Evolutionary conservation across 2,329 filamentous ascomycete species (phyloP), one percentile per base, ranked within the genome.

Genomic region (Curvularia sp.): DNA sequence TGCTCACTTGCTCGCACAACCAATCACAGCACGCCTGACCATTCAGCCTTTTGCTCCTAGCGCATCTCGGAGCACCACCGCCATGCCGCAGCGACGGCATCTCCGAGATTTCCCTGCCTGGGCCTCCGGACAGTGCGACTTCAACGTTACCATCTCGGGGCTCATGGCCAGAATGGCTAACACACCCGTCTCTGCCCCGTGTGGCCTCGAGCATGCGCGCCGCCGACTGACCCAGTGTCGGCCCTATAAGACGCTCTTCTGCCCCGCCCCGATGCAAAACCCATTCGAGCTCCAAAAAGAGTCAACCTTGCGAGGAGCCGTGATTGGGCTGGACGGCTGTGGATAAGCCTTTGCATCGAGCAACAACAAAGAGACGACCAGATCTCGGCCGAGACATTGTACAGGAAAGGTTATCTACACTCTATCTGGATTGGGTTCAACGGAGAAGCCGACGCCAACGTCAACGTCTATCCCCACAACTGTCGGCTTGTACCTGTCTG

Each of bases 51-150:
- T 47, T 47, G 43, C 43, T 19, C 27, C 18, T 30, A 47, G 43
- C 43, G 27, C 43, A 19, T 42, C 25, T 38, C 55, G 45, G 50
- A 42, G 43, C 21, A 46, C 36, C 3, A 46, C 39, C 49, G 39
- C 30, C 36, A 45, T 57, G 34, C 3, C n/a, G n/a, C 36, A 47
- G 42, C 46, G 34, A 34, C 55, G 51, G 51, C 51, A 47, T 58
- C 55, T 41, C 55, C 55, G 55, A 58, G 28, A 46, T 5, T 25
- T 28, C 32, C 34, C 19, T 38, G 36, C 28, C 27, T 47, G 19
- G n/a, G 18, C 27, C 27, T 47, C 18, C 46, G 49, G 32, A 55
- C 19, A 55, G 39, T 46, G 21, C 25, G 49, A 39, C 30, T 32
- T 23, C 50, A 36, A 28, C 28, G 28, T 34, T 30, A 21, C 46